phyloP scores from a whole-genome alignment of 2,329 filamentous ascomycete genomes.

The Fusarium globosum region DNA sequence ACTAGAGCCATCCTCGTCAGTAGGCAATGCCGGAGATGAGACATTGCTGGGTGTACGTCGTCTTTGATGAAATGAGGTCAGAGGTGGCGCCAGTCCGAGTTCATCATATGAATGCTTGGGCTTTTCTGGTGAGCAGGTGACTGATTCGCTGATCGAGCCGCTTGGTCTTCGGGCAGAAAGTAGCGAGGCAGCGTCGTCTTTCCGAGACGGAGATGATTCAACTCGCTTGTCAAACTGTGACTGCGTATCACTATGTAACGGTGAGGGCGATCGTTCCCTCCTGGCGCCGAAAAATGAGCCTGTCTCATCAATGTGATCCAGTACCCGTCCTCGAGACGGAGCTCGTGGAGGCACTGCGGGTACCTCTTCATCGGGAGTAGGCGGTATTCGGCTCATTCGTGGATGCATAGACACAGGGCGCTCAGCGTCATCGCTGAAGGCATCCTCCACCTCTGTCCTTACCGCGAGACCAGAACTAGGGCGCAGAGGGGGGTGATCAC shows the following conservation, averaged over 20 bases:
- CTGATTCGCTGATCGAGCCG: conserved; percentile 41
- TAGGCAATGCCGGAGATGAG: conserved; percentile 72
- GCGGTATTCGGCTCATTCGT: conserved; percentile 73
- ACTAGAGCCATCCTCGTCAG: conserved; percentile 74
- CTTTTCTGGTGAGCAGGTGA: conserved; percentile 59
- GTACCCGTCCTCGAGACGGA: conserved; percentile 53
- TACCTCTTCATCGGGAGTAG: conserved; percentile 60
- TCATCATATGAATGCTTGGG: conserved; percentile 61
- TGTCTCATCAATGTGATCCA: conserved; percentile 54
- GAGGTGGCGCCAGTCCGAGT: conserved; percentile 62
- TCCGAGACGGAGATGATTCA: conserved; percentile 47
- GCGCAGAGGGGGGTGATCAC: conserved; percentile 46
- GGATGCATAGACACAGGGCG: conserved; percentile 81
- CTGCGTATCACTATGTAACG: conserved; percentile 57
- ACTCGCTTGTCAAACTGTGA: conserved; percentile 45
- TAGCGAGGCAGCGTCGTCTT: conserved; percentile 50
- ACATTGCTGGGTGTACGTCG: conserved; percentile 67
- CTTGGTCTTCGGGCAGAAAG: conserved; percentile 49
- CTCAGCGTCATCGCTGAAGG: conserved; percentile 56
- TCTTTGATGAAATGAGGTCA: conserved; percentile 58
- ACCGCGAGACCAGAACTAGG: conserved; percentile 54
- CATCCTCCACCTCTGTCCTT: conserved; percentile 68
- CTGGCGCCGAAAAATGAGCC: conserved; percentile 63
- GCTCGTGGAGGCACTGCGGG: conserved; percentile 59
- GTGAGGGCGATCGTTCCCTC: conserved; percentile 68